phyloP scores from a whole-genome alignment of 1,284 basidiomycete genomes.

The Caloboletus firmus region DNA sequence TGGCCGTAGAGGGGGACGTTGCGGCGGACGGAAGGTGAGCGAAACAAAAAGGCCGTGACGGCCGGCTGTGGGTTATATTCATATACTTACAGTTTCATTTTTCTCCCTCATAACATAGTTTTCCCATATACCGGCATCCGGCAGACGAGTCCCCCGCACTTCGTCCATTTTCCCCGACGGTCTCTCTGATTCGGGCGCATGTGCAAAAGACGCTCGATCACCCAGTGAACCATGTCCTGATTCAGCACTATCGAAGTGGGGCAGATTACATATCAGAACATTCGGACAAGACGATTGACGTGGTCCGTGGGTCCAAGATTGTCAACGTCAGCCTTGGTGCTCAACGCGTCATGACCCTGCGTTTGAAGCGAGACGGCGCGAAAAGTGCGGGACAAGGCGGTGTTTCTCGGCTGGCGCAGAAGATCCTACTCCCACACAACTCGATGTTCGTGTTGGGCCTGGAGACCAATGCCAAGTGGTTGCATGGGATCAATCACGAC shows the following conservation, averaged over 20 bases:
- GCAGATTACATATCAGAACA: constrained; percentile 80
- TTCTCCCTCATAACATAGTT: constrained; percentile 39
- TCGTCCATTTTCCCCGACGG: constrained; percentile 62
- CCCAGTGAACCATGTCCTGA: constrained; percentile 74
- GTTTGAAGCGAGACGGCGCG: constrained; percentile 54
- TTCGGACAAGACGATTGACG: constrained; percentile 78
- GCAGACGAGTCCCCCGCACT: constrained; percentile 71
- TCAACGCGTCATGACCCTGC: constrained; percentile 67
- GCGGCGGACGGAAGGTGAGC: constrained; percentile 59
- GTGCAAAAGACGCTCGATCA: constrained; percentile 56
- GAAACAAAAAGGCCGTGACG: constrained; percentile 5
- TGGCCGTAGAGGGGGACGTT: constrained; percentile 69
- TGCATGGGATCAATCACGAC: constrained; percentile 70
- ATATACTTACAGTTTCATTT: neutral
- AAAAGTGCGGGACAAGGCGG: constrained; percentile 22
- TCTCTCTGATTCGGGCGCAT: constrained; percentile 57
- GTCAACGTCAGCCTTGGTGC: constrained; percentile 77
- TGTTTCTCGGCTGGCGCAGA: constrained; percentile 47
- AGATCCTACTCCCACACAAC: constrained; percentile 70
- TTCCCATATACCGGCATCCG: constrained; percentile 76
- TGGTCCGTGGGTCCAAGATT: constrained; percentile 65
- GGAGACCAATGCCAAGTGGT: constrained; percentile 65
- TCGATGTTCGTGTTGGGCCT: constrained; percentile 76
- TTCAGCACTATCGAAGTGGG: constrained; percentile 73
- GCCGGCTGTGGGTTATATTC: constrained; percentile 4